Percentiles rank a stretch among this genome's conserved stretches.
phyloP scores from a whole-genome alignment of 352 stramenopile genomes.

The Phytopythium delawarense region DNA sequence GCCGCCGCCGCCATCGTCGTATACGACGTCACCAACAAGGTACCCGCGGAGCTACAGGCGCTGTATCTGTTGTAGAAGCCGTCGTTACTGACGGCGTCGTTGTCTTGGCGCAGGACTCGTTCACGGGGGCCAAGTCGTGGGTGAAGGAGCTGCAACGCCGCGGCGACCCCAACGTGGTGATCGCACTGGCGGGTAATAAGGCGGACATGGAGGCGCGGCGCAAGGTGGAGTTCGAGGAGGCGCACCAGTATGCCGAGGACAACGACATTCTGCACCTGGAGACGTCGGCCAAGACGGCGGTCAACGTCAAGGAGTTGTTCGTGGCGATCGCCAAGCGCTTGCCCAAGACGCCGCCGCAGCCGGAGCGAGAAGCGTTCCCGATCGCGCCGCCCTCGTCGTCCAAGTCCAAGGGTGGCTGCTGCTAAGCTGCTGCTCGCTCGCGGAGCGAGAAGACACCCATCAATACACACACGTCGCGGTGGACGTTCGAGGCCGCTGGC shows the following conservation, averaged over 20 bases:
- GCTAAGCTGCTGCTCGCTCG: conserved; percentile 35
- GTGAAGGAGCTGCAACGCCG: conserved; percentile 99
- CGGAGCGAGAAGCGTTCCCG: conserved; percentile 79
- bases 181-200: conserved; percentile 98
- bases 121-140: conserved; percentile 98
- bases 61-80: background rate
- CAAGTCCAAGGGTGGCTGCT: conserved; percentile 79
- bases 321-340: conserved; percentile 93
- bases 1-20: conserved; percentile 95
- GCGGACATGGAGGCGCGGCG: conserved; percentile 96
- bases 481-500: background rate
- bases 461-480: background rate
- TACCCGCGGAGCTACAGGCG: conserved; percentile 15
- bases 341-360: conserved; percentile 79
- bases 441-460: background rate
- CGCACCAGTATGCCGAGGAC: conserved; percentile 97
- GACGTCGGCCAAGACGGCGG: conserved; percentile 98
- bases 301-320: conserved; percentile 99
- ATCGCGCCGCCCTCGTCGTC: conserved; percentile 74
- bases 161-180: conserved; percentile 97
- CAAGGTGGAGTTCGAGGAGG: conserved; percentile 96
- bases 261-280: conserved; percentile 99
- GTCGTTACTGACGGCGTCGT: background rate
- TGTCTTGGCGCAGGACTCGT: conserved; percentile 84
- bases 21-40: conserved; percentile 97